Evolutionary conservation across 345 rosid species (phyloP).

Genomic region (Melastoma malabathricum): DNA sequence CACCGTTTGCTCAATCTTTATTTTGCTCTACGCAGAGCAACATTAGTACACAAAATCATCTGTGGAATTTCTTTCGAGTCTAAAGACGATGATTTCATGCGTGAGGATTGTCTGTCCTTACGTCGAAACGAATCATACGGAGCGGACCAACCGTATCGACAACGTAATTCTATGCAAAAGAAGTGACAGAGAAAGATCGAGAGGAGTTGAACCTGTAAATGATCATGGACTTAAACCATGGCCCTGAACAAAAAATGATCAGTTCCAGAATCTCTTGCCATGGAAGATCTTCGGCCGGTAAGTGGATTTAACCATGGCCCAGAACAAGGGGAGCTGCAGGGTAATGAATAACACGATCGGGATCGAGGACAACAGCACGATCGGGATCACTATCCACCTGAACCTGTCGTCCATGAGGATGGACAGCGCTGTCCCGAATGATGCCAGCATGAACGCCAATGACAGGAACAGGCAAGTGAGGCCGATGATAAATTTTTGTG

Average conservation of each 20-base stretch:
- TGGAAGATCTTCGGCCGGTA: conserved; percentile 1
- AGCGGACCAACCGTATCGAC: too few species aligned
- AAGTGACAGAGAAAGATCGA: too few species aligned
- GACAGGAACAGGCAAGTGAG: conserved; percentile 6
- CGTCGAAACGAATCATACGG: too few species aligned
- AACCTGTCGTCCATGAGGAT: background rate
- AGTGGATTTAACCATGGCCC: conserved; percentile 5
- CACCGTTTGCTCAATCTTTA: too few species aligned
- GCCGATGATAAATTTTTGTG: conserved; percentile 4
- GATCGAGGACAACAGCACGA: background rate
- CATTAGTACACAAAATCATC: too few species aligned
- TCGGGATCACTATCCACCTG: conserved; percentile 2
- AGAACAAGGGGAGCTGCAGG: conserved; percentile 5
- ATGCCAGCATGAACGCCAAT: conserved; percentile 4
- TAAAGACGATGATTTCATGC: too few species aligned
- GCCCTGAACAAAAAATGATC: background rate
- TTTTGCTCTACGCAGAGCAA: too few species aligned
- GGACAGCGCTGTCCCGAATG: conserved; percentile 2
- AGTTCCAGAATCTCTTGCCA: background rate
- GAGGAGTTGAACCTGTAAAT: too few species aligned
- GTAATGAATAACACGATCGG: conserved; percentile 1
- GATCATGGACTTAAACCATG: too few species aligned
- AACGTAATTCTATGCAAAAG: too few species aligned
- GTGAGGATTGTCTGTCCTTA: too few species aligned
- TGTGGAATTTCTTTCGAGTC: too few species aligned